phyloP scores from a whole-genome alignment of 2,329 filamentous ascomycete species.

The Elsinoe batatas region DNA sequence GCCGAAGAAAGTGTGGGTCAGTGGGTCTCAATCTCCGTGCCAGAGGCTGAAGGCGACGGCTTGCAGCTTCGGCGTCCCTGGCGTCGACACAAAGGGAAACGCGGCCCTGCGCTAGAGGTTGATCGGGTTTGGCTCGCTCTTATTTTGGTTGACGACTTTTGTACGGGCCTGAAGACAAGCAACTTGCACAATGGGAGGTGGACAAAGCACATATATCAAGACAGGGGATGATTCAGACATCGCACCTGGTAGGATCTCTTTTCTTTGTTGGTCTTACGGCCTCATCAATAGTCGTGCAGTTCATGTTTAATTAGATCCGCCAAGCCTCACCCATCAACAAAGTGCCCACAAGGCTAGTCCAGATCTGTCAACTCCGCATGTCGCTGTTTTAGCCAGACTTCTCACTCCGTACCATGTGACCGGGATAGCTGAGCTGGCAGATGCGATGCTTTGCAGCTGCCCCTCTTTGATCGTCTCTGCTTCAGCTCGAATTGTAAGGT shows the following conservation, averaged over 20 bases:
- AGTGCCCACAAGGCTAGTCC: constrained; percentile 6
- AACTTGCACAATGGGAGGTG: background rate
- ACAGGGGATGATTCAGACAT: background rate
- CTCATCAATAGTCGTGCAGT: constrained; percentile 1
- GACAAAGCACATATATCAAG: background rate
- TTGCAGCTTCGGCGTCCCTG: constrained; percentile 5
- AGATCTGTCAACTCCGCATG: constrained; percentile 3
- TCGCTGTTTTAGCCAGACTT: background rate
- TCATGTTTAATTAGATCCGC: constrained; percentile 11
- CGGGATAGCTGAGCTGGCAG: background rate
- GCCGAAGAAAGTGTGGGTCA: constrained; percentile 2
- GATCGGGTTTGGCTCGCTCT: background rate
- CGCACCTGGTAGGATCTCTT: background rate
- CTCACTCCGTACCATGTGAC: background rate
- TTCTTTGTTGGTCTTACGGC: constrained; percentile 10
- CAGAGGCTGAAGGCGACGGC: constrained; percentile 5
- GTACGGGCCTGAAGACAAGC: background rate
- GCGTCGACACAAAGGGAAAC: constrained; percentile 8
- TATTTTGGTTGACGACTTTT: constrained; percentile 4
- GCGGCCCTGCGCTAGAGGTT: background rate
- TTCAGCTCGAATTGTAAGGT: background rate
- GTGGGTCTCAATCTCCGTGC: constrained; percentile 10
- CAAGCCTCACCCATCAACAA: background rate
- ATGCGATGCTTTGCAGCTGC: background rate
- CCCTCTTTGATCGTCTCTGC: background rate